Conservation (phyloP, 148 eudicot genomes). For the Rheum nobile region DNA sequence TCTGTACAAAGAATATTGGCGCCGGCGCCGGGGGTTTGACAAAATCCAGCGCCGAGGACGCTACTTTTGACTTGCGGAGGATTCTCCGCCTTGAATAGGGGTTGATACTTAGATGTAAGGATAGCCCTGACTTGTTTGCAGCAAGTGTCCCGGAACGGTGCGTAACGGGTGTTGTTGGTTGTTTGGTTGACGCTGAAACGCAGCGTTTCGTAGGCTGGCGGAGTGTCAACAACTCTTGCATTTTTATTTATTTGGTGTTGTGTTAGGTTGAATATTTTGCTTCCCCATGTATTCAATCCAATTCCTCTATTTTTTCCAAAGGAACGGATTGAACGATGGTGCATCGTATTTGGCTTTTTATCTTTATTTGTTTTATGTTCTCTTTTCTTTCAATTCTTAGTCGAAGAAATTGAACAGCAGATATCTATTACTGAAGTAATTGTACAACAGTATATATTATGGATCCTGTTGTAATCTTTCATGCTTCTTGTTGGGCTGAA, state of each 20-base stretch:
- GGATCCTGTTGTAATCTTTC: not conserved
- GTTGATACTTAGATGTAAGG: not conserved
- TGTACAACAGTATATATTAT: not conserved
- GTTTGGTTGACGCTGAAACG: not conserved
- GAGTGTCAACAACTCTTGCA: not conserved
- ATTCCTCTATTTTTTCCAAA: slow-evolving; percentile 11
- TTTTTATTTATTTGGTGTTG: not conserved
- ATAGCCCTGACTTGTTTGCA: not conserved
- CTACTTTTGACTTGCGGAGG: slow-evolving; percentile 4
- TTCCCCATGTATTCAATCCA: not conserved
- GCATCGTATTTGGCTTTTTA: not conserved
- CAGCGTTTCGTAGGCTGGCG: not conserved
- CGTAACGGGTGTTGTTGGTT: not conserved
- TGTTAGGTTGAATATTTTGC: not conserved
- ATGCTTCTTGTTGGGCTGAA: not conserved
- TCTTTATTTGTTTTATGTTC: not conserved
- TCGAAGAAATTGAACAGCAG: not conserved
- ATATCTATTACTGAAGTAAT: not conserved
- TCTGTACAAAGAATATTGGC: slow-evolving; percentile 15
- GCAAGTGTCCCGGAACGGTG: not conserved
- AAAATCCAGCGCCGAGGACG: not conserved
- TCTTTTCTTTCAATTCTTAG: not conserved
- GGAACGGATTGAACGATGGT: slow-evolving; percentile 4
- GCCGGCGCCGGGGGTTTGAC: not conserved
- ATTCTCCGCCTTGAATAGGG: not conserved